These are phyloP conservation scores for Colletotrichum cordylinicola DNA, from an alignment of 2,329 filamentous ascomycete species.

Conservation along the genomic window DNA sequence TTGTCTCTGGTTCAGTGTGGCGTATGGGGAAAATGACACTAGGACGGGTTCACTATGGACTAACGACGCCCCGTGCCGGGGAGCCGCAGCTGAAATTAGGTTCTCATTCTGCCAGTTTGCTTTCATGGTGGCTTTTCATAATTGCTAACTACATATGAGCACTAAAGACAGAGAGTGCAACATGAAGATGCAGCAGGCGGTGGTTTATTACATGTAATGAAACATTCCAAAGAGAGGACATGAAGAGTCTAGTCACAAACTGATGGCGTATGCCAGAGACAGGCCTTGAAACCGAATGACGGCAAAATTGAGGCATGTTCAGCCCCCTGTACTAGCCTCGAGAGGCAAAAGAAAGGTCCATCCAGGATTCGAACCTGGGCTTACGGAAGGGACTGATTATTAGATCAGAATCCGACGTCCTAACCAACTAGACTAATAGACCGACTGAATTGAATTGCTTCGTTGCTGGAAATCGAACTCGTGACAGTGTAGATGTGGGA, in stretches of 20 bases:
- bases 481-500: background rate
- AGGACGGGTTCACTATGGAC: background rate
- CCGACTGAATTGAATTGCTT: background rate
- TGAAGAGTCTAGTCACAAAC: background rate
- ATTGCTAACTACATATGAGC: background rate
- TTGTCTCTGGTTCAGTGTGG: background rate
- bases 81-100: background rate
- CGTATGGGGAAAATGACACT: background rate
- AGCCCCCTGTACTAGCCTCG: background rate
- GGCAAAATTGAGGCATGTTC: background rate
- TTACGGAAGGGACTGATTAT: background rate
- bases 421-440: constrained; percentile 19
- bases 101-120: background rate
- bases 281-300: background rate
- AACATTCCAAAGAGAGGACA: background rate
- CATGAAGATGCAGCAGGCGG: background rate
- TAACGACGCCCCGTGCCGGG: background rate
- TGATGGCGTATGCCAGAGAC: too few species aligned
- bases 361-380: constrained; percentile 15
- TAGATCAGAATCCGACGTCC: constrained; percentile 12
- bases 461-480: rapidly evolving
- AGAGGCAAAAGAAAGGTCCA: background rate
- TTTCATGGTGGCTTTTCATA: background rate
- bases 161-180: background rate
- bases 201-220: background rate